phyloP scores from a whole-genome alignment of 2,329 filamentous ascomycete genomes.

The Plenodomus lindquistii region DNA sequence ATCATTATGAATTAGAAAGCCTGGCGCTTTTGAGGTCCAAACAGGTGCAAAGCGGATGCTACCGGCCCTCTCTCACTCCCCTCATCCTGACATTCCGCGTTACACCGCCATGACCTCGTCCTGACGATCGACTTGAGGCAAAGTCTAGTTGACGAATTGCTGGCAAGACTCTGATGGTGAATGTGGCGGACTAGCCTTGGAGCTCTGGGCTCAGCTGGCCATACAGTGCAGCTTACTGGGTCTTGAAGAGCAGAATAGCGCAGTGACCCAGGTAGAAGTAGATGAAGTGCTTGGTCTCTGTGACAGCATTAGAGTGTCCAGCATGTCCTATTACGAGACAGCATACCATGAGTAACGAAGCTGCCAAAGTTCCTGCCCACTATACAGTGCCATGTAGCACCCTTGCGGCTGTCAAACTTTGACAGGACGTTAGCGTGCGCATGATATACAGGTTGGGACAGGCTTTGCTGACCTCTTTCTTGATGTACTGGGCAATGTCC shows the following conservation, averaged over 20 bases:
- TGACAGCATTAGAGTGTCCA: slow-evolving; percentile 13
- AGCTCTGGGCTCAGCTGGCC: slow-evolving; percentile 4
- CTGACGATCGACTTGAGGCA: not conserved
- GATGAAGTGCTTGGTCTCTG: slow-evolving; percentile 99
- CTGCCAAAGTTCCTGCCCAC: slow-evolving; percentile 98
- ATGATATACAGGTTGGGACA: not conserved
- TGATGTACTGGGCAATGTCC: slow-evolving; percentile 96
- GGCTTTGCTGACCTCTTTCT: slow-evolving; percentile 70
- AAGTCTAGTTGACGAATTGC: not conserved
- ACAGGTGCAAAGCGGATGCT: not conserved
- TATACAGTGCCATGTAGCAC: slow-evolving; percentile 98
- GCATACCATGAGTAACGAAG: slow-evolving; percentile 93
- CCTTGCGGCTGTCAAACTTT: slow-evolving; percentile 95
- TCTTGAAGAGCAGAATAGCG: slow-evolving; percentile 98
- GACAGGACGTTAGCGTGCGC: slow-evolving; percentile 18
- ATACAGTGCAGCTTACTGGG: slow-evolving; percentile 63
- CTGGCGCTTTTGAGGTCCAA: not conserved
- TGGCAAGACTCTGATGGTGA: slow-evolving; percentile 1
- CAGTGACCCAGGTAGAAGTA: slow-evolving; percentile 99
- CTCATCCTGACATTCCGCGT: not conserved
- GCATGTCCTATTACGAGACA: not conserved
- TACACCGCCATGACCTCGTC: not conserved
- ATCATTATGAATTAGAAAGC: slow-evolving; percentile 17
- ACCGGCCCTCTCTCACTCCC: not conserved
- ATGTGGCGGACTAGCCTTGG: slow-evolving; percentile 4